These are phyloP conservation scores for Xerocomus minutiporus DNA, from an alignment of 1,284 basidiomycete species.

Conservation along the genomic window DNA sequence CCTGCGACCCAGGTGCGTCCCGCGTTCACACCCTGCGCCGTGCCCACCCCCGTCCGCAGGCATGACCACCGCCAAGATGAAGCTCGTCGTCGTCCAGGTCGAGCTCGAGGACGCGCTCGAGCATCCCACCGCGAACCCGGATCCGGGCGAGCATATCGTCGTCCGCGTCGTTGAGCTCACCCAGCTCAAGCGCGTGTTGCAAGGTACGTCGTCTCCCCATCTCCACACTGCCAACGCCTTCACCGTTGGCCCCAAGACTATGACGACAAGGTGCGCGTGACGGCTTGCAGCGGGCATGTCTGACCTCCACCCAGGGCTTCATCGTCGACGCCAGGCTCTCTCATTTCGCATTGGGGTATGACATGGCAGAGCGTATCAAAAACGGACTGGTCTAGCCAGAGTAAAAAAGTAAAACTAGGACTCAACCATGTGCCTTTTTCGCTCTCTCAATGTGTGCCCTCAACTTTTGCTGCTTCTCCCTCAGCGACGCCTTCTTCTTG, in stretches of 20 bases:
- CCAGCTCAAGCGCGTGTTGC: constrained; percentile 57
- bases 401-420: not conserved
- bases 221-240: not conserved
- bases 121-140: constrained; percentile 59
- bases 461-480: constrained; percentile 80
- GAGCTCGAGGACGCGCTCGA: constrained; percentile 56
- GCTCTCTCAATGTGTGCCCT: constrained; percentile 68
- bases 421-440: constrained; percentile 52
- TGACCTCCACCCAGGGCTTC: constrained; percentile 49
- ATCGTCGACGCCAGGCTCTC: constrained; percentile 73
- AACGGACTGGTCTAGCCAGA: constrained; percentile 6
- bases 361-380: constrained; percentile 42
- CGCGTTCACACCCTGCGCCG: not conserved
- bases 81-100: constrained; percentile 65
- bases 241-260: constrained; percentile 49
- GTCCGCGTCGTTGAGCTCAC: constrained; percentile 66
- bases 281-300: not conserved
- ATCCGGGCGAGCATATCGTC: constrained; percentile 81
- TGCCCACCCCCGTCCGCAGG: constrained; percentile 39
- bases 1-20: constrained; percentile 61
- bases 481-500: constrained; percentile 85
- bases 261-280: constrained; percentile 45
- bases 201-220: constrained; percentile 45
- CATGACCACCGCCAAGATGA: constrained; percentile 82
- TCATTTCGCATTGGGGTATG: constrained; percentile 69